Conservation (phyloP, 2,329 filamentous ascomycete genomes). For the Diaporthe citrichinensis region DNA sequence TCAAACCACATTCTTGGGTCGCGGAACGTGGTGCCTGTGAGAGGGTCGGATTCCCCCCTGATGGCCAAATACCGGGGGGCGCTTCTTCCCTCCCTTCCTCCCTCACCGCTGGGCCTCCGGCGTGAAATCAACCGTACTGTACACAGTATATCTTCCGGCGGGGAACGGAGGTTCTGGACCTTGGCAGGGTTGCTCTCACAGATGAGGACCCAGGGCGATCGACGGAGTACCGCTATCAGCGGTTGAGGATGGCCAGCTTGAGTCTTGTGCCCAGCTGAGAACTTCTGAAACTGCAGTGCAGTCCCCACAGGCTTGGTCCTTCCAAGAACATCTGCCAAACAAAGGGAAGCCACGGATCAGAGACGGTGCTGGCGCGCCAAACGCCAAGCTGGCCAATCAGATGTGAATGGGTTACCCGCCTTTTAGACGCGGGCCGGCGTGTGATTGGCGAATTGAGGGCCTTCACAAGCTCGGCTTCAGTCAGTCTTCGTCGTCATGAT, state of each 20-base stretch:
- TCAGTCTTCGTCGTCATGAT: background rate
- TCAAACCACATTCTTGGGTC: constrained; percentile 21
- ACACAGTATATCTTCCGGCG: background rate
- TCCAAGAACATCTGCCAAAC: background rate
- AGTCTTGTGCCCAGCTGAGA: background rate
- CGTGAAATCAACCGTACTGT: background rate
- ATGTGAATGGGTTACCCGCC: background rate
- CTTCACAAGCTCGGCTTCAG: background rate
- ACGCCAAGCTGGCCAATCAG: constrained; percentile 7
- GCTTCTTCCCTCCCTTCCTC: background rate
- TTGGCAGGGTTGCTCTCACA: constrained; percentile 3
- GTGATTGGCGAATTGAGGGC: constrained; percentile 2
- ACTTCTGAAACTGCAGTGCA: background rate
- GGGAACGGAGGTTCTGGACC: constrained; percentile 17
- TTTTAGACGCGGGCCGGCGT: constrained; percentile 15
- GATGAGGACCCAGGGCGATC: background rate
- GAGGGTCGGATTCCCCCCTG: background rate
- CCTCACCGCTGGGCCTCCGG: background rate
- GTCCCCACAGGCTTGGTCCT: background rate
- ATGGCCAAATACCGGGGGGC: background rate
- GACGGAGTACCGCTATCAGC: background rate
- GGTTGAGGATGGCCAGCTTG: background rate
- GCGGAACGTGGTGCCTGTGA: background rate
- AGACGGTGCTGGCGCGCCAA: background rate
- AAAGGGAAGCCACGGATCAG: background rate